Base-by-base conservation (phyloP, 2,329 filamentous ascomycete genomes). In the Nemania sp. region DNA sequence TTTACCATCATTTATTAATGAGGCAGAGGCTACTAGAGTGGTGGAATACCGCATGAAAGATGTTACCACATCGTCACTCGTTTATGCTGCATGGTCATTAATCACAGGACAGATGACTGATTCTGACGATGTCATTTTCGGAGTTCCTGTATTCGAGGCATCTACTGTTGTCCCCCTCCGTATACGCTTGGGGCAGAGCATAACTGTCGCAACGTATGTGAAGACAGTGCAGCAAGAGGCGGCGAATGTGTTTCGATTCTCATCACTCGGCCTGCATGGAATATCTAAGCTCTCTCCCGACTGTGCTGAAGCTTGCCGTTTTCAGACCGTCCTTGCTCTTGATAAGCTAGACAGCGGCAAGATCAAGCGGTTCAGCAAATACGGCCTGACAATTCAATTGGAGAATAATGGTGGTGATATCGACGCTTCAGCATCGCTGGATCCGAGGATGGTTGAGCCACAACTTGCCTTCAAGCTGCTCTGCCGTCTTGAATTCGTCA, bases 401-500 rank as follows among this genome's bases (percentile, higher is more conserved):
- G 20, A 51, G 22, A 14, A 17, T n/a, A 45, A 51, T 14, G 49
- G 33, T 39, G n/a, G n/a, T 31, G n/a, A 20, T 11, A 8, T 51
- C 8, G 22, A 51, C 12, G 40, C 33, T 14, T 45, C 23, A n/a
- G 49, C 49, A 2, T 33, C 19, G 15, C 40, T 51, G 28, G 49
- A 51, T 39, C 31, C 49, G n/a, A 44, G 49, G 28, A 45, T 51
- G 31, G 28, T 51, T 39, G 49, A 51, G 15, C 49, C 49, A 9
- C 40, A 51, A 33, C 40, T 45, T 45, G 49, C 17, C 15, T 51
- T 36, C 43, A 51, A 51, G 40, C 49, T 51, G 34, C 40, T 51
- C 4, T 44, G 36, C 22, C 49, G 49, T n/a, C 34, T 51, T 22
- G 49, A 24, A 51, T 45, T 28, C 26, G 30, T 51, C 22, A 44